Percentiles rank a stretch among this genome's conserved stretches.
These are phyloP conservation scores for Eucalyptus viminalis DNA, from an alignment of 345 rosid species.

Conservation along the genomic window DNA sequence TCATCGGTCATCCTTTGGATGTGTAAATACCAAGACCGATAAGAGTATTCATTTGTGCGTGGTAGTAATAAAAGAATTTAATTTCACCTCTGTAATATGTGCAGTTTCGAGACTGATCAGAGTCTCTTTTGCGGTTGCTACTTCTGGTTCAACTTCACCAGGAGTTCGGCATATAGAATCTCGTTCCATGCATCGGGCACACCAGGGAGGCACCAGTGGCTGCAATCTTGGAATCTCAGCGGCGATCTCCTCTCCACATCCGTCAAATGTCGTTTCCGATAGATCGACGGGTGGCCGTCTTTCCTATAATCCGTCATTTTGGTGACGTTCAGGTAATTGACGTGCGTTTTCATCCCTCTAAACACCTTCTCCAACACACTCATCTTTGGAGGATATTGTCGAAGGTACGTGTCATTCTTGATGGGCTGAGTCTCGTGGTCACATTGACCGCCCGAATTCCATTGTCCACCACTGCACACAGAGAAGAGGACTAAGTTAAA, in stretches of 20 bases:
- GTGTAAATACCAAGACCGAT: background rate
- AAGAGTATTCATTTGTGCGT: background rate
- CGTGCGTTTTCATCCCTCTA: conserved; percentile 65
- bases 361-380: conserved; percentile 61
- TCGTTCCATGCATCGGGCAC: conserved; percentile 96
- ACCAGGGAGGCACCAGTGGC: conserved; percentile 99
- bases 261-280: conserved; percentile 36
- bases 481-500: background rate
- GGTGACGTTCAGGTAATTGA: conserved; percentile 77
- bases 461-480: conserved; percentile 79
- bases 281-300: conserved; percentile 94
- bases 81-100: background rate
- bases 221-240: conserved; percentile 72
- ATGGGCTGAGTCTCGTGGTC: conserved; percentile 79
- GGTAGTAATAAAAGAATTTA: background rate
- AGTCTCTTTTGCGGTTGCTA: background rate
- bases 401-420: conserved; percentile 59
- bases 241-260: conserved; percentile 42
- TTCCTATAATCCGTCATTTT: conserved; percentile 79
- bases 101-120: background rate
- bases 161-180: conserved; percentile 63
- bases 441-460: conserved; percentile 97
- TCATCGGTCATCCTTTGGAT: background rate
- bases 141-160: conserved; percentile 33
- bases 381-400: conserved; percentile 70